A percentile compares a stretch with the other conserved stretches of the same genome.
These are phyloP conservation scores for Escovopsis sp. DNA, from an alignment of 2,329 filamentous ascomycete species.

Conservation along the genomic window DNA sequence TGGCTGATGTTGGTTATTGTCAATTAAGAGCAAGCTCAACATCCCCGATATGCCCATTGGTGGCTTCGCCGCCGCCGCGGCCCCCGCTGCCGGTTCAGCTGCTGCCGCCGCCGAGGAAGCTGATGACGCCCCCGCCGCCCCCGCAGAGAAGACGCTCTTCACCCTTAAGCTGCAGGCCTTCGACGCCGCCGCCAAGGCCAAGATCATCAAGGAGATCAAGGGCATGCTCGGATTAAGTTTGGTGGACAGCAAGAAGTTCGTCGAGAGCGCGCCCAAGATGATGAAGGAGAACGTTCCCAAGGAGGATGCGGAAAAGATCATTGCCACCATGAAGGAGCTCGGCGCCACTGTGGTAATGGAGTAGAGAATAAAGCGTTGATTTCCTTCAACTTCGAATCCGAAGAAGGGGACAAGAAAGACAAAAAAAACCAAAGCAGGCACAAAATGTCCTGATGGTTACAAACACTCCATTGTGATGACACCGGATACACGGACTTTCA, in stretches of 20 bases:
- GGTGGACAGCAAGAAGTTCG: conserved; percentile 99
- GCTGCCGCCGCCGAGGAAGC: conserved; percentile 60
- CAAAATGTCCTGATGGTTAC: no score
- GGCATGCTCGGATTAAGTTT: conserved; percentile 83
- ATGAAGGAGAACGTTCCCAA: conserved; percentile 99
- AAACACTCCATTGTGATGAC: no score
- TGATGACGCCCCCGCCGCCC: conserved; percentile 74
- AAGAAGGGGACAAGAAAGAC: conserved; percentile 1
- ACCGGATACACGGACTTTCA: no score
- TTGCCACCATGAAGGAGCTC: conserved; percentile 83
- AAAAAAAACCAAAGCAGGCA: not conserved
- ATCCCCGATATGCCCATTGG: conserved; percentile 96
- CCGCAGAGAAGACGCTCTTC: conserved; percentile 95
- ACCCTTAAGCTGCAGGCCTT: conserved; percentile 87
- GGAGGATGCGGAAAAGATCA: conserved; percentile 98
- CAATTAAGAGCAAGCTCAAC: conserved; percentile 67
- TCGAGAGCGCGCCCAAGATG: conserved; percentile 92
- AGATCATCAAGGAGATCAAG: conserved; percentile 99
- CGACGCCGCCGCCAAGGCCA: conserved; percentile 80
- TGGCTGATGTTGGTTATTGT: not conserved
- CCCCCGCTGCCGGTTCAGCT: conserved; percentile 31
- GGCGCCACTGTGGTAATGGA: conserved; percentile 87
- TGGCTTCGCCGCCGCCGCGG: conserved; percentile 62
- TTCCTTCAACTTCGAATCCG: not conserved
- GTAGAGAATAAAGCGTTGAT: conserved; percentile 31